Conservation (phyloP, 2,329 filamentous ascomycete genomes). For the Lachnellula suecica region DNA sequence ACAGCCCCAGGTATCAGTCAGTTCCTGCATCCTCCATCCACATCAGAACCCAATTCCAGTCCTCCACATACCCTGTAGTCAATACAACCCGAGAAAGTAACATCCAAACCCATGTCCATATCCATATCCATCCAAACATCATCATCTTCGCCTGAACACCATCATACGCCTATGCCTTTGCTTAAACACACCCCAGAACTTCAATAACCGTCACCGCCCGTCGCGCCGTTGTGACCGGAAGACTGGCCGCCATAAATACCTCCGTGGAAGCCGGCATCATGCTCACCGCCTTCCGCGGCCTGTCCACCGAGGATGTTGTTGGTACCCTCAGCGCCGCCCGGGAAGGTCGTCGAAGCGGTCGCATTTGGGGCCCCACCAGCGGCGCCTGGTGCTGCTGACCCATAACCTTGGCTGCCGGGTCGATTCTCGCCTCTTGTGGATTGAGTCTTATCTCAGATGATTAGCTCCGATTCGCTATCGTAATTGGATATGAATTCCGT, state of each 20-base stretch:
- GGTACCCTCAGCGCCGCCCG: conserved; percentile 29
- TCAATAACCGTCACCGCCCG: conserved; percentile 30
- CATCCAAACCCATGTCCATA: conserved; percentile 2
- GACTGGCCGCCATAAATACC: conserved; percentile 44
- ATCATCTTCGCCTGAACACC: conserved; percentile 15
- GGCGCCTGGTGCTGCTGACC: conserved; percentile 40
- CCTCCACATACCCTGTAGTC: conserved; percentile 27
- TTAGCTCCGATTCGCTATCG: conserved; percentile 25
- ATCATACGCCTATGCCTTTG: conserved; percentile 20
- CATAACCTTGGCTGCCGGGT: conserved; percentile 54
- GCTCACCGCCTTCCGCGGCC: conserved; percentile 31
- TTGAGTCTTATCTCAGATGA: conserved; percentile 62
- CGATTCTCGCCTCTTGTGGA: conserved; percentile 66
- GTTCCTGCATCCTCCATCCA: conserved; percentile 8
- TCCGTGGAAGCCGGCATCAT: conserved; percentile 37
- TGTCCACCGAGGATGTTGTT: conserved; percentile 35
- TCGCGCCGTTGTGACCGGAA: conserved; percentile 58
- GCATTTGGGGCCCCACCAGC: conserved; percentile 35
- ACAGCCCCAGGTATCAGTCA: conserved; percentile 25
- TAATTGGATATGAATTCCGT: conserved; percentile 2
- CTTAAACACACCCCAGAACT: conserved; percentile 4
- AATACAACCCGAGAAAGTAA: conserved; percentile 30
- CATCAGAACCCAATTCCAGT: conserved; percentile 16
- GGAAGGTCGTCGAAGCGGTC: conserved; percentile 28
- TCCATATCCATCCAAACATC: conserved; percentile 2